Evolutionary conservation across 805 yeast genomes (phyloP), one percentile per base, ranked within the genome.

Genomic region (Nakazawaea wickerhamii): DNA sequence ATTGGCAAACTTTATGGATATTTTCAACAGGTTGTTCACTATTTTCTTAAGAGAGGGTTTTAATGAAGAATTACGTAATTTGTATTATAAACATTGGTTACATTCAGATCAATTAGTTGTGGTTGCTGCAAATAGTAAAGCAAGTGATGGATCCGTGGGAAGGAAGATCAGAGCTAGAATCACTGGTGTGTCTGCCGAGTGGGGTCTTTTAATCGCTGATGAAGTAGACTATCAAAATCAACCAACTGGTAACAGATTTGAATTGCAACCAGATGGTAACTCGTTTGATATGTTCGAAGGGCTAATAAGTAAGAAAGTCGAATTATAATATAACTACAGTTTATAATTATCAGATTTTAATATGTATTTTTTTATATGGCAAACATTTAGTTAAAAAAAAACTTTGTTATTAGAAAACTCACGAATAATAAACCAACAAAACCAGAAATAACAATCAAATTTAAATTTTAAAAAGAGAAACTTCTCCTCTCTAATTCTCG

Each of bases 261-360:
- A 87, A 51, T 64, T 93, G 36, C 97, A 90, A 59, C 98, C 99
- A 0, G 99, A 93, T 61, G 99, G 99, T 1, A 93, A 93, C 58
- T 87, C 97, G 3, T 93, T 93, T 55, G 98, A 93, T 59, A 90
- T 93, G 72, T 84, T 93, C 66, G 83, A 75, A 51, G 98, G 98
- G 0, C 68, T 93, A 49, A 84, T 91, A 14, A 84, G 81, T 15
- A 79, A 68, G 46, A 83, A 80, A 55, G 61, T 63, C 6, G 51
- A 38, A 38, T 6, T 25, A 27, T 28, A 13, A 28, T n/a, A 6
- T 9, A 2, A 25, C 3, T 9, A 25, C 13, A 25, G 27, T 25
- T 25, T 25, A 25, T 13, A 25, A 25, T 25, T 25, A 25, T 10
- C 3, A 10, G n/a, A n/a, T 22, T 8, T 28, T 38, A 20, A 9